Percentiles rank a stretch among this genome's conserved stretches.
Conservation (phyloP, 2,329 filamentous ascomycete genomes). For the Pseudogymnoascus sp. region DNA sequence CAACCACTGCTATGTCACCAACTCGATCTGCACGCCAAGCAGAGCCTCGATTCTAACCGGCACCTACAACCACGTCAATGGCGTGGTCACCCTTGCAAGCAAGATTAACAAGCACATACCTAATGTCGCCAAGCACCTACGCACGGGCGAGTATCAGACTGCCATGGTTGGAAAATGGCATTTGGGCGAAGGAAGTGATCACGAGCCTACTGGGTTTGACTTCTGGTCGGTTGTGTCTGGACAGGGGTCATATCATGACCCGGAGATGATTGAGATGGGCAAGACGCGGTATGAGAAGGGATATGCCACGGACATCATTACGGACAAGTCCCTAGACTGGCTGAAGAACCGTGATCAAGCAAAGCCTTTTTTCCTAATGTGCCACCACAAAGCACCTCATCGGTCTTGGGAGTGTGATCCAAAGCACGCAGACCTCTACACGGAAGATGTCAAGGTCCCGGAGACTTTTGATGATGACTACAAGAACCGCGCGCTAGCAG, state of each 20-base stretch:
- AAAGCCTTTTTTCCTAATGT: conserved; percentile 47
- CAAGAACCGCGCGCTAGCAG: conserved; percentile 43
- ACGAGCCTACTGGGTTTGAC: conserved; percentile 43
- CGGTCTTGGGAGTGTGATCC: conserved; percentile 43
- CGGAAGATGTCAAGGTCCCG: conserved; percentile 37
- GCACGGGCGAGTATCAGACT: conserved; percentile 39
- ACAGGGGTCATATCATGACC: conserved; percentile 45
- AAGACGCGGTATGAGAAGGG: conserved; percentile 30
- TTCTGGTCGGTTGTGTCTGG: conserved; percentile 44
- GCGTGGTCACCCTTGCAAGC: conserved; percentile 40
- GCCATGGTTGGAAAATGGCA: conserved; percentile 49
- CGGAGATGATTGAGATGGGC: conserved; percentile 37
- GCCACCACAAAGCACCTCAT: conserved; percentile 49
- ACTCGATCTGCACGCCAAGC: conserved; percentile 45
- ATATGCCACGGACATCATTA: conserved; percentile 46
- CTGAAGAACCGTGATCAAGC: conserved; percentile 29
- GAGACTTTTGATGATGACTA: conserved; percentile 48
- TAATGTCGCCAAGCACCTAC: conserved; percentile 44
- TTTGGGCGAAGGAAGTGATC: conserved; percentile 38
- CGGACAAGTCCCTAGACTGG: conserved; percentile 39
- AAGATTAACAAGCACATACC: conserved; percentile 43
- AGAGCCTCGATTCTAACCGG: conserved; percentile 42
- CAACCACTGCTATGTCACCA: conserved; percentile 47
- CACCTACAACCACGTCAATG: conserved; percentile 46
- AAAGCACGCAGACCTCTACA: conserved; percentile 42